phyloP scores from a whole-genome alignment of 371 early-diverging fungal species.

The Dinochytrium kinnereticum region DNA sequence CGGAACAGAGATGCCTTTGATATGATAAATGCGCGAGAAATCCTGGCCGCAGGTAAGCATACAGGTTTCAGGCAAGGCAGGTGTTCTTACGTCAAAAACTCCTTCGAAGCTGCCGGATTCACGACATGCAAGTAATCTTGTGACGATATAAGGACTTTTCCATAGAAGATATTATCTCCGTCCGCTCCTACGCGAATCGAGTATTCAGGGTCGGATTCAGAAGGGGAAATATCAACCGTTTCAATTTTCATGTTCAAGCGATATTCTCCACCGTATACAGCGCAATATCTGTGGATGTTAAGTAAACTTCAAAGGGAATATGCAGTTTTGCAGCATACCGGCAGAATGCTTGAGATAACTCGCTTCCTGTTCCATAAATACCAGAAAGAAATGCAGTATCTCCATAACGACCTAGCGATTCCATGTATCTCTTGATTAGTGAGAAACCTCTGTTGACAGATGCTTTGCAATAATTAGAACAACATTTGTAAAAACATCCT shows the following conservation, averaged over 20 bases:
- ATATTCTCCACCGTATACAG: conserved; percentile 13
- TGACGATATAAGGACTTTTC: neutral
- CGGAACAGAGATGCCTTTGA: neutral
- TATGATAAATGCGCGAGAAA: neutral
- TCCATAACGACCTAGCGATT: conserved; percentile 87
- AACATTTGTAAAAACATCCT: neutral
- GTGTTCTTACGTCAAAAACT: no score
- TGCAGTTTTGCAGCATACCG: conserved; percentile 53
- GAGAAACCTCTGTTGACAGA: conserved; percentile 67
- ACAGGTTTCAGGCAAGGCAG: no score
- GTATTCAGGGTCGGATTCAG: neutral
- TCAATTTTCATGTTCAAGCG: neutral
- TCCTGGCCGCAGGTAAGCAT: neutral
- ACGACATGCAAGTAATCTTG: neutral
- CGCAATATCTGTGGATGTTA: neutral
- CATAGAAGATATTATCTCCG: neutral
- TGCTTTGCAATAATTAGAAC: conserved; percentile 37
- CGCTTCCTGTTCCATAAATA: conserved; percentile 89
- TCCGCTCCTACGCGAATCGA: neutral
- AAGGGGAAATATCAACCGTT: neutral
- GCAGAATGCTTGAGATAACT: conserved; percentile 92
- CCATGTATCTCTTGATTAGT: conserved; percentile 70
- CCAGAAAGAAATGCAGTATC: conserved; percentile 81
- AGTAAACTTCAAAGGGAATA: neutral
- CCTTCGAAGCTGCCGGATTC: neutral